Percentiles rank a stretch among this genome's conserved stretches.
These are phyloP conservation scores for Debaryomyces coudertii DNA, from an alignment of 1,139 yeast species.

Conservation along the genomic window DNA sequence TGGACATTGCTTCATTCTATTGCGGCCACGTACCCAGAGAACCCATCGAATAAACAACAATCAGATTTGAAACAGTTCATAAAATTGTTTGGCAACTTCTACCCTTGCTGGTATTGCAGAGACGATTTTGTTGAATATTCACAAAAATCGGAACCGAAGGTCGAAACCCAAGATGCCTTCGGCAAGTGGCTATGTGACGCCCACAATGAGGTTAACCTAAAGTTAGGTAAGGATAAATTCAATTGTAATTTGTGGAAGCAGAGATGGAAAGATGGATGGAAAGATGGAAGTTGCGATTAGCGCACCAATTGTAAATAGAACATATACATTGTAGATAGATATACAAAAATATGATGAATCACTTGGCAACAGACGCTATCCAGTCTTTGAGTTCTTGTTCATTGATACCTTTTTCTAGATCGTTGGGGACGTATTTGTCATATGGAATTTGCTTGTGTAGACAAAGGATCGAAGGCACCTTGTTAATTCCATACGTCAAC, in stretches of 20 bases:
- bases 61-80: slow-evolving; percentile 72
- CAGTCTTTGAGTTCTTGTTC: slow-evolving; percentile 60
- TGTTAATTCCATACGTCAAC: slow-evolving; percentile 58
- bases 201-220: slow-evolving; percentile 85
- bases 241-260: slow-evolving; percentile 90
- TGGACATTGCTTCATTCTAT: slow-evolving; percentile 93
- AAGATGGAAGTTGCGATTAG: slow-evolving; percentile 42
- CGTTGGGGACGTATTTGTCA: slow-evolving; percentile 49
- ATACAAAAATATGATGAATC: background rate
- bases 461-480: slow-evolving; percentile 69
- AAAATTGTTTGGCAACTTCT: slow-evolving; percentile 71
- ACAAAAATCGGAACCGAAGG: slow-evolving; percentile 62
- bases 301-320: slow-evolving; percentile 5
- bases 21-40: slow-evolving; percentile 86
- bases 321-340: slow-evolving; percentile 6
- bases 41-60: slow-evolving; percentile 65
- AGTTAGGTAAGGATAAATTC: slow-evolving; percentile 81
- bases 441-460: slow-evolving; percentile 67
- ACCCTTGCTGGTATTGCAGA: slow-evolving; percentile 97
- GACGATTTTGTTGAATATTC: slow-evolving; percentile 76
- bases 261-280: slow-evolving; percentile 89
- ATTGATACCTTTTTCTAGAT: slow-evolving; percentile 41
- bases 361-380: slow-evolving; percentile 34
- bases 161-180: slow-evolving; percentile 71
- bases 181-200: slow-evolving; percentile 95